Percentiles rank a stretch among this genome's conserved stretches.
phyloP scores from a whole-genome alignment of 148 eudicot species.

The Spergularia bocconei region DNA sequence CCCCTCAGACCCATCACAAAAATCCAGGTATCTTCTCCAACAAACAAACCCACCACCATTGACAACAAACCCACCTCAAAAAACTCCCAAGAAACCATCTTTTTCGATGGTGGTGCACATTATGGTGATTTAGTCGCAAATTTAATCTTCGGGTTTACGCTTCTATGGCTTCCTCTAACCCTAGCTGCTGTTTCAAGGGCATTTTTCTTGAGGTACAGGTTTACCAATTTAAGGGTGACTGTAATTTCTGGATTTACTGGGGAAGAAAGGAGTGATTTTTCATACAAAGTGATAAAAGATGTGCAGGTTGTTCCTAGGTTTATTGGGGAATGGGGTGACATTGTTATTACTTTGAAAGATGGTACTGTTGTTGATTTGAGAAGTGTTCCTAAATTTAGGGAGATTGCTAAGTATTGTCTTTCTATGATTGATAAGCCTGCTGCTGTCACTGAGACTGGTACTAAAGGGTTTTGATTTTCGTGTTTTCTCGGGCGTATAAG shows the following conservation, averaged over 20 bases:
- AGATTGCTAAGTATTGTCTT: slow-evolving; percentile 80
- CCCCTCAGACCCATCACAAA: slow-evolving; percentile 41
- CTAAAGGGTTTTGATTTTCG: slow-evolving; percentile 46
- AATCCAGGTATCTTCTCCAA: slow-evolving; percentile 59
- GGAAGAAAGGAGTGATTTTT: slow-evolving; percentile 80
- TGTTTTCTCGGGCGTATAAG: neutral
- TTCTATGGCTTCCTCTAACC: slow-evolving; percentile 81
- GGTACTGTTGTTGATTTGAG: slow-evolving; percentile 91
- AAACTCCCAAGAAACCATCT: slow-evolving; percentile 54
- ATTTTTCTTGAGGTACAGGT: slow-evolving; percentile 72
- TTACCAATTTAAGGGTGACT: slow-evolving; percentile 71
- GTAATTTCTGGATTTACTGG: slow-evolving; percentile 88
- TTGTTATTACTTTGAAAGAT: slow-evolving; percentile 73
- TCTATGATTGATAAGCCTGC: slow-evolving; percentile 50
- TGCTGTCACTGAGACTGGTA: slow-evolving; percentile 32
- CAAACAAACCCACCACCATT: slow-evolving; percentile 36
- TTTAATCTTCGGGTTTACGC: slow-evolving; percentile 76
- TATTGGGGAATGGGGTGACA: slow-evolving; percentile 95
- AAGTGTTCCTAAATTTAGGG: slow-evolving; percentile 91
- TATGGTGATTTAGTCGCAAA: slow-evolving; percentile 82
- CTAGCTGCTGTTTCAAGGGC: slow-evolving; percentile 82
- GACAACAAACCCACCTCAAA: slow-evolving; percentile 30
- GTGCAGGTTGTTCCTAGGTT: slow-evolving; percentile 96
- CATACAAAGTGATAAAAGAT: slow-evolving; percentile 67
- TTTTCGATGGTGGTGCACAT: slow-evolving; percentile 93